phyloP scores from a whole-genome alignment of 768 basidiomycete genomes.

The Russula ochroleuca region DNA sequence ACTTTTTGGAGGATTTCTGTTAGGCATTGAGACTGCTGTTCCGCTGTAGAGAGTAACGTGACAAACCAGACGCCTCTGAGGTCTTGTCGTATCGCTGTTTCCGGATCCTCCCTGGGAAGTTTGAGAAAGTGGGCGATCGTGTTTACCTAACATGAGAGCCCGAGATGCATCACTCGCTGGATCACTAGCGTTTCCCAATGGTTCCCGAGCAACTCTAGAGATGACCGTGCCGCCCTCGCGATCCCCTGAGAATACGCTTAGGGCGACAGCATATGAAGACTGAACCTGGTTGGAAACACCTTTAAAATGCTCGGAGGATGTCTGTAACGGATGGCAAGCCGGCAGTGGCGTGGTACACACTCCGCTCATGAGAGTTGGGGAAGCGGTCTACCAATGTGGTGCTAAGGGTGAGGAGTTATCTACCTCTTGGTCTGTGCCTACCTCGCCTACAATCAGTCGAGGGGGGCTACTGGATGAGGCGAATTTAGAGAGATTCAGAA shows the following conservation, averaged over 20 bases:
- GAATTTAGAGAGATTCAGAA: constrained; percentile 34
- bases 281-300: constrained; percentile 1
- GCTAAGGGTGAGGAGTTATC: background rate
- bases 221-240: background rate
- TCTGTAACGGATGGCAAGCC: background rate
- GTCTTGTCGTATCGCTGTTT: constrained; percentile 9
- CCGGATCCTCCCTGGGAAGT: constrained; percentile 34
- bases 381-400: background rate
- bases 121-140: constrained; percentile 30
- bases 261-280: background rate
- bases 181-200: background rate
- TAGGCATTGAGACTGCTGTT: background rate
- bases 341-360: background rate
- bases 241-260: background rate
- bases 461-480: constrained; percentile 33
- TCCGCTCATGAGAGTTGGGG: background rate
- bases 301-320: background rate
- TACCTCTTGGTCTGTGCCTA: constrained; percentile 31
- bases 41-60: background rate
- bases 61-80: constrained; percentile 19
- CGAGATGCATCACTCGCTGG: background rate
- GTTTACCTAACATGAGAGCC: constrained; percentile 7
- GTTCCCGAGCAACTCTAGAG: background rate
- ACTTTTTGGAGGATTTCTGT: constrained; percentile 16
- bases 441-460: constrained; percentile 15